Conservation (phyloP, 2,329 filamentous ascomycete genomes). For the Phyllosticta citribraziliensis region DNA sequence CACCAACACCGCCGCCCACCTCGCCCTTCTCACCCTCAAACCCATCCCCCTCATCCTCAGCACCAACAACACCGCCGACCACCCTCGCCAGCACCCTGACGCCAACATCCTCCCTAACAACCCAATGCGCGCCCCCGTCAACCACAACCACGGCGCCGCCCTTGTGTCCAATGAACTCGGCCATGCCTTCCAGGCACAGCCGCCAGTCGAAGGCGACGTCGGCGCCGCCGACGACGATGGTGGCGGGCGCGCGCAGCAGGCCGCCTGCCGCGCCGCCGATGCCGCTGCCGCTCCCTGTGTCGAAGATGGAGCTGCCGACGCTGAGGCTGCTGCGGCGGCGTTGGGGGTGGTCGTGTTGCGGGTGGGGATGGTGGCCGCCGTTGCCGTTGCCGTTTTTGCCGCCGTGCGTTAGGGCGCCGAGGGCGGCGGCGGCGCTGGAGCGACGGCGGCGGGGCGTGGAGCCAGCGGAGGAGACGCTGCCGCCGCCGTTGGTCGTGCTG, state of each 20-base stretch:
- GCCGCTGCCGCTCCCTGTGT: conserved; percentile 20
- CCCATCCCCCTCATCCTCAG: neutral
- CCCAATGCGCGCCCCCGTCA: conserved; percentile 44
- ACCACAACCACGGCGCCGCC: conserved; percentile 41
- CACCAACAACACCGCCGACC: conserved; percentile 22
- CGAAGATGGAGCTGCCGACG: conserved; percentile 33
- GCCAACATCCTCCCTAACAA: conserved; percentile 38
- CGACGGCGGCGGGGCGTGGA: neutral
- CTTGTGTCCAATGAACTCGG: conserved; percentile 38
- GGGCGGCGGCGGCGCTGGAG: conserved; percentile 16
- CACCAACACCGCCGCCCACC: neutral
- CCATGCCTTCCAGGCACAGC: conserved; percentile 43
- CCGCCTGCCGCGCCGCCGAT: conserved; percentile 24
- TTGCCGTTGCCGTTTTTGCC: conserved; percentile 9
- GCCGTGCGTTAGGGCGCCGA: conserved; percentile 11
- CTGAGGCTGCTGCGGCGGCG: conserved; percentile 14
- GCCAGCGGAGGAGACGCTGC: neutral
- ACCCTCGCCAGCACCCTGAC: conserved; percentile 33
- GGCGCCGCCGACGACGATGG: conserved; percentile 43
- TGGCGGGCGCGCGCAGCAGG: conserved; percentile 41
- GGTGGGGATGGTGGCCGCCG: conserved; percentile 1
- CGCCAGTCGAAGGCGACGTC: conserved; percentile 42
- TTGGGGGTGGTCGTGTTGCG: neutral
- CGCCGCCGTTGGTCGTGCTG: neutral
- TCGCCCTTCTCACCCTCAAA: neutral